phyloP scores from a whole-genome alignment of 2,329 filamentous ascomycete species.

The Ophiostoma sp. region DNA sequence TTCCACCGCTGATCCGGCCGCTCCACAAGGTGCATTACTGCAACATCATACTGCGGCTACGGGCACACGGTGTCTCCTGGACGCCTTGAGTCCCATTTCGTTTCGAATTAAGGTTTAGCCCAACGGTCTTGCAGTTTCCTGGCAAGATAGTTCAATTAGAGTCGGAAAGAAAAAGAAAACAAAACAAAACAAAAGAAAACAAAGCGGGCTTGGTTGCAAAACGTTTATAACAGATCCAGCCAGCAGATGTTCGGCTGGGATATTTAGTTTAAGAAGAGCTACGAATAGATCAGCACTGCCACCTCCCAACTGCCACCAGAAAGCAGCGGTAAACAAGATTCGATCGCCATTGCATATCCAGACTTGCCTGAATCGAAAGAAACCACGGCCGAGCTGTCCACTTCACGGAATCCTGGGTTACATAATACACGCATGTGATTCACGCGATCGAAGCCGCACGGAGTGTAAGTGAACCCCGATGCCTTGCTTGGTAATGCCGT shows the following conservation, averaged over 20 bases:
- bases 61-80: conserved; percentile 3
- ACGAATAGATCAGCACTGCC: no score
- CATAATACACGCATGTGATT: conserved; percentile 2
- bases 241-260: neutral
- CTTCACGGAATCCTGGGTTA: neutral
- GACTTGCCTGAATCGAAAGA: no score
- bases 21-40: neutral
- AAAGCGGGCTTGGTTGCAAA: neutral
- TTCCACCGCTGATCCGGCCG: neutral
- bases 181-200: neutral
- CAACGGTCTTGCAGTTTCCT: neutral
- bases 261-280: no score
- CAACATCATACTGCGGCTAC: neutral
- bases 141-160: neutral
- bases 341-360: no score
- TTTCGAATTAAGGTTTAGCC: conserved; percentile 10
- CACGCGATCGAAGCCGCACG: neutral
- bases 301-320: no score
- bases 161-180: neutral
- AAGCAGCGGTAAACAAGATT: no score
- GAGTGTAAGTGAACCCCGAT: conserved; percentile 9
- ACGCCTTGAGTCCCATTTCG: neutral
- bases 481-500: neutral
- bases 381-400: neutral
- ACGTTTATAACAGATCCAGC: neutral